These are phyloP conservation scores for Perkinsus olseni DNA, from an alignment of 169 alveolate species.

Conservation along the genomic window DNA sequence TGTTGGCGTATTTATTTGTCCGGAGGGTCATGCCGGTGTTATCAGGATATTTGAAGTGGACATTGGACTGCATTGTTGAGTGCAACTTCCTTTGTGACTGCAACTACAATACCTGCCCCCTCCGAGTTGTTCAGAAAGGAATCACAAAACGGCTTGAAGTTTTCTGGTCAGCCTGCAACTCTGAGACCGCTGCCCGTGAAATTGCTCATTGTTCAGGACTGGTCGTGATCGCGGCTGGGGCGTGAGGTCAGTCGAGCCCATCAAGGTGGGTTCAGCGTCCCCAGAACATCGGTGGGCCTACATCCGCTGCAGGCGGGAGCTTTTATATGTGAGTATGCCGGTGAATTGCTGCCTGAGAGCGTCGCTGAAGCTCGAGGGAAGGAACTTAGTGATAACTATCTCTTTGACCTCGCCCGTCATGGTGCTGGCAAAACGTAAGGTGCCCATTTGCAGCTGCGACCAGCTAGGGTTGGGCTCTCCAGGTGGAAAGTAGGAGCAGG, in stretches of 20 bases:
- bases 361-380: neutral
- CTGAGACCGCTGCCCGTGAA: neutral
- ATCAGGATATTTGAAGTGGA: neutral
- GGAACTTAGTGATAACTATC: neutral
- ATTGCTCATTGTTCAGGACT: neutral
- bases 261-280: neutral
- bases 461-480: neutral
- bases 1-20: no score
- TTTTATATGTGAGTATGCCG: neutral
- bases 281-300: neutral
- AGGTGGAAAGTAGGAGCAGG: neutral
- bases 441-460: neutral
- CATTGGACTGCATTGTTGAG: neutral
- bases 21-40: no score
- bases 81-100: neutral
- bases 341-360: neutral
- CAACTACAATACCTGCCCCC: neutral
- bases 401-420: neutral
- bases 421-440: neutral
- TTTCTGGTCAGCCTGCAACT: neutral
- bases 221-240: neutral
- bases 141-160: neutral
- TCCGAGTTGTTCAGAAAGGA: neutral
- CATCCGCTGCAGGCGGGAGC: neutral
- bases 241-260: neutral